phyloP scores from a whole-genome alignment of 2,329 filamentous ascomycete genomes.

The Alternaria infectoria region DNA sequence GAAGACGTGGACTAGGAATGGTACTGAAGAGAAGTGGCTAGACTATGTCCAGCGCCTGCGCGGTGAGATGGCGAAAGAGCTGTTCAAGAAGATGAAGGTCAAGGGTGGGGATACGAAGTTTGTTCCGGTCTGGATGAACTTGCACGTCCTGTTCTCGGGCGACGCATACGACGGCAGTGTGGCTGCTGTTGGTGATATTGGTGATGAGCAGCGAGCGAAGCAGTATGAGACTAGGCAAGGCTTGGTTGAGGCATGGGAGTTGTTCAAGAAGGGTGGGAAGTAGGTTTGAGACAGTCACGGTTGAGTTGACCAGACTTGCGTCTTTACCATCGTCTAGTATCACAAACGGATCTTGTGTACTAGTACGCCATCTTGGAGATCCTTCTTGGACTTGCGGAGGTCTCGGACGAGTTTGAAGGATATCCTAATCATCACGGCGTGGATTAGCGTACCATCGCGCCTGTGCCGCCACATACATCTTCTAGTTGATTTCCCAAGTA shows the following conservation, averaged over 20 bases:
- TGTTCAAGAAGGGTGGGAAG: constrained; percentile 19
- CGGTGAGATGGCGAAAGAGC: constrained; percentile 8
- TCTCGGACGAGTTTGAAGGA: no score
- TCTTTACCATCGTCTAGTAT: background rate
- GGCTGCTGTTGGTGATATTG: background rate
- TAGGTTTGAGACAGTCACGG: background rate
- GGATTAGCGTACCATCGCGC: background rate
- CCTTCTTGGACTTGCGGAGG: rapidly evolving
- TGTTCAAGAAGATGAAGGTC: constrained; percentile 9
- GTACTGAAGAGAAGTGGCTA: constrained; percentile 20
- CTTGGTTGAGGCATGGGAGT: constrained; percentile 19
- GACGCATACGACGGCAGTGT: constrained; percentile 20
- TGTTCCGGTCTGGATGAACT: constrained; percentile 31
- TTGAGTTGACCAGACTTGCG: background rate
- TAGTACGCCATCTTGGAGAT: background rate
- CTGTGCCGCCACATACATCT: background rate
- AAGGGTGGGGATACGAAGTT: constrained; percentile 5
- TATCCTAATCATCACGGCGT: background rate
- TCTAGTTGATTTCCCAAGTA: background rate
- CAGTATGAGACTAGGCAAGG: constrained; percentile 13
- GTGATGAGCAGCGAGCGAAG: constrained; percentile 1
- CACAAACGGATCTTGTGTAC: background rate
- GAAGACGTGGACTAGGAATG: constrained; percentile 15
- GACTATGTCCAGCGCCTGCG: constrained; percentile 28
- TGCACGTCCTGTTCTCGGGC: constrained; percentile 33